phyloP scores from a whole-genome alignment of 1,284 basidiomycete species.

The Cystobasidium pallidum region DNA sequence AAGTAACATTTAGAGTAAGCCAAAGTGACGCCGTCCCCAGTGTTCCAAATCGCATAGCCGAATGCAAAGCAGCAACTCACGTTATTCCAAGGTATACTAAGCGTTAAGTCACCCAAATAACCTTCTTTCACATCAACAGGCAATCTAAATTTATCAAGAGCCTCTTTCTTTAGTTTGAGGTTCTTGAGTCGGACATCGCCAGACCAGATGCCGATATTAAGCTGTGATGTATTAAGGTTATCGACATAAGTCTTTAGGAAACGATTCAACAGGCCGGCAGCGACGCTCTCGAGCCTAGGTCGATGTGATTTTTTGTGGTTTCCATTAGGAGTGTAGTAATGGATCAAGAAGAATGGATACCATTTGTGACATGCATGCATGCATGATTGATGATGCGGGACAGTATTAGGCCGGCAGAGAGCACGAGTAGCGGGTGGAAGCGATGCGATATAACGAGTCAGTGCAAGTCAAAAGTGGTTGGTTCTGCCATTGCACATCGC shows the following conservation, averaged over 20 bases:
- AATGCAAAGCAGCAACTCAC: slow-evolving; percentile 25
- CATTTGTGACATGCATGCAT: too few species aligned
- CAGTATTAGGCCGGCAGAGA: not conserved
- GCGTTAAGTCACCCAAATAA: slow-evolving; percentile 86
- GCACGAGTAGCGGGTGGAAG: not conserved
- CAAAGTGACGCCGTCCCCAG: too few species aligned
- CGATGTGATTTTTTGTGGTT: too few species aligned
- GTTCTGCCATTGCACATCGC: too few species aligned
- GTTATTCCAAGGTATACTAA: slow-evolving; percentile 92
- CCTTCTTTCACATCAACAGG: slow-evolving; percentile 97
- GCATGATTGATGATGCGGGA: not conserved
- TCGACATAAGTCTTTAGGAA: slow-evolving; percentile 95
- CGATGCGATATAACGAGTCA: not conserved
- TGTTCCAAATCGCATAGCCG: not conserved
- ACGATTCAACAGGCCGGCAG: slow-evolving; percentile 60
- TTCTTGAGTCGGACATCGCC: slow-evolving; percentile 68
- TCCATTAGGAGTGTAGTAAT: too few species aligned
- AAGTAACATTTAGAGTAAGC: slow-evolving; percentile 2
- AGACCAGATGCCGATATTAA: slow-evolving; percentile 92
- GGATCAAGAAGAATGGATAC: too few species aligned
- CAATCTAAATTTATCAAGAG: slow-evolving; percentile 92
- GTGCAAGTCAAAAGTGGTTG: too few species aligned
- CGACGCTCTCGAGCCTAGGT: slow-evolving; percentile 42
- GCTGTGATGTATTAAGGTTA: slow-evolving; percentile 91
- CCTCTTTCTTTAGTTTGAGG: slow-evolving; percentile 87